Base-by-base conservation (phyloP, 805 yeast genomes). In the Yarrowia sp. region DNA sequence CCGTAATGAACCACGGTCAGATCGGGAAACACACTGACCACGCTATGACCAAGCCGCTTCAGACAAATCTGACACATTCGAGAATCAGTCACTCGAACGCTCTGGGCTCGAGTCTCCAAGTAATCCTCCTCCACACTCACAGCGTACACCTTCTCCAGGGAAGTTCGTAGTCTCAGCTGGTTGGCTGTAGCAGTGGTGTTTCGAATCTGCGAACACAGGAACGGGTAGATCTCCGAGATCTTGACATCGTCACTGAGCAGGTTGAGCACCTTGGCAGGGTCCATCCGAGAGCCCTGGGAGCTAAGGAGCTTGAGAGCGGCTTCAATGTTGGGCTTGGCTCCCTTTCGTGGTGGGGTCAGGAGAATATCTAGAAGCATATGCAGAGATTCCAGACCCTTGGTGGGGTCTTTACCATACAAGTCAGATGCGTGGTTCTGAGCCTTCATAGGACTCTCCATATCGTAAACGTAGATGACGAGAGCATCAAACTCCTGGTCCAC, bases 401-500 rank as follows among this genome's bases (percentile, higher is more conserved):
- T 74, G 11, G 76, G 48, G 58, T 83, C 80, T 2, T 73, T 69
- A 1, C 78, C 69, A 70, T 82, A 84, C 0, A 90, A 78, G 4
- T 79, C 79, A 0, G 83, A 77, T 71, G 95, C 88, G 73, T 90
- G 90, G 2, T 78, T 75, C 70, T 89, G 82, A 0, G 97, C 90
- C n/a, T 80, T 79, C 22, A 77, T 77, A 59, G 85, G 82, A 74
- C 89, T 89, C 3, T 84, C 77, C 55, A 90, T 76, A 22, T 86
- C 86, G 61, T 84, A 81, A 58, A 85, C 86, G 35, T 87, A 81
- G 1, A 91, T 84, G 68, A 85, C 85, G 16, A 94, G 78, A 0
- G 91, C 88, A 10, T 63, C 67, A 3, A 38, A 56, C 40, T 63
- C 91, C 66, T 86, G 86, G 0, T 85, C 87, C 52, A 89, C 74